Base-by-base conservation (phyloP, 192 early-diverging fungal genomes). In the Tieghemiomyces parasiticus region DNA sequence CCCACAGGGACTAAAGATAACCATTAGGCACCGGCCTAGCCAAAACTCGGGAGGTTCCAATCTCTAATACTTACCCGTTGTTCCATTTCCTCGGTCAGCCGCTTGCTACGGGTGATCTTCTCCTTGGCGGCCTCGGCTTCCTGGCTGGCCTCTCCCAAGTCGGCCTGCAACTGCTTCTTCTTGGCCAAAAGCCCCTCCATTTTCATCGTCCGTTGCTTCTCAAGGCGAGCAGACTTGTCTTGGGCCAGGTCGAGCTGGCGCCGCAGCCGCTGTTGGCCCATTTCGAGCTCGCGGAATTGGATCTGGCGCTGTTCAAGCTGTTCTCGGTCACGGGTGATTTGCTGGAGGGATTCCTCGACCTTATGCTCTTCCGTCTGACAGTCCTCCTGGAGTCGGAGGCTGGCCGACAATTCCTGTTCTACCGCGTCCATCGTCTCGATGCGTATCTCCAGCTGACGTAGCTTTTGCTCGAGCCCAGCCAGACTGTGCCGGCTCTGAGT, bases 341-440 rank as follows among this genome's bases (percentile, higher is more conserved):
- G 65, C 4, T 44, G 22, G n/a, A 49, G n/a, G 12, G 71, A 67
- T 29, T 75, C 74, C 35, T 79, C 71, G 3, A 73, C 72, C 46
- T 74, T 67, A 9, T 71, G 67, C 30, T 71, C 70, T 58, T 77
- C 73, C 1, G 63, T 67, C 59, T 86, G 75, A 58, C 79, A 81
- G n/a, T 88, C 82, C 31, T 72, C 65, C 80, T 85, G 80, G 44
- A 81, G 71, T 61, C 77, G 73, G 2, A 78, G 63, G 64, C 77
- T 80, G 33, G 52, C 64, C 10, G 59, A 63, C 16, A 86, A 63
- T 53, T 88, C 86, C 28, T 69, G 63, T 28, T 75, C 65, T 9
- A 85, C 72, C 13, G 68, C 62, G 62, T 68, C 70, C 49, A 86
- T 71, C 66, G 76, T 61, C 26, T 82, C 77, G 31, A 86, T 72